These are phyloP conservation scores for Ambispora gerdemannii DNA, from an alignment of 192 early-diverging fungal species.

Conservation along the genomic window DNA sequence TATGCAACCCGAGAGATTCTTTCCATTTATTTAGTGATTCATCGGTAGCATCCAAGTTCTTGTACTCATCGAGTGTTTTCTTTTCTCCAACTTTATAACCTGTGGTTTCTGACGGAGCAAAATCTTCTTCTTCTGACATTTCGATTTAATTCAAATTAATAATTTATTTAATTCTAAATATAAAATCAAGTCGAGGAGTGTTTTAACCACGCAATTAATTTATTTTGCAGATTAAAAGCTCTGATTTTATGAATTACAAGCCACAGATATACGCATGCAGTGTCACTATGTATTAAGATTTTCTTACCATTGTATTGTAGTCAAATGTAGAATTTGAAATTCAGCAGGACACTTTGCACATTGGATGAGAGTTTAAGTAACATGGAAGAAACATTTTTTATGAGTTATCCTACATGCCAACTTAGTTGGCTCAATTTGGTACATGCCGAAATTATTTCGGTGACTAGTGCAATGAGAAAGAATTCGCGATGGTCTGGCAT, in stretches of 20 bases:
- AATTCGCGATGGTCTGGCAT: constrained; percentile 76
- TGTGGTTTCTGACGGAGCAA: constrained; percentile 70
- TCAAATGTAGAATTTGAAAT: background rate
- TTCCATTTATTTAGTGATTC: constrained; percentile 98
- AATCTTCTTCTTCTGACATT: constrained; percentile 61
- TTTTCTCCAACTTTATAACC: constrained; percentile 92
- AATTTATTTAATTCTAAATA: no score
- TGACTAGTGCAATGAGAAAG: constrained; percentile 75
- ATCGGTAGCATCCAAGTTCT: constrained; percentile 83
- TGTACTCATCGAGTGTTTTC: constrained; percentile 84
- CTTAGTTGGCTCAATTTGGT: constrained; percentile 68
- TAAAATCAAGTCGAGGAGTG: no score
- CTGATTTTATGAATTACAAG: background rate
- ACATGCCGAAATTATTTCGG: constrained; percentile 70
- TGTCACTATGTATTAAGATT: background rate
- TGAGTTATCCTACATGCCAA: constrained; percentile 44
- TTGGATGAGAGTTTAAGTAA: no score
- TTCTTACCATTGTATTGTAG: background rate
- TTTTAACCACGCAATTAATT: no score
- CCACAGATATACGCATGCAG: background rate
- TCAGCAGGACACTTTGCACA: no score
- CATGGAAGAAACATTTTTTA: background rate
- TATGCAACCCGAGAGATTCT: constrained; percentile 80
- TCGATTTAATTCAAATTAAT: background rate
- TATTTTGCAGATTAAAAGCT: no score